These are phyloP conservation scores for Apiospora hydei DNA, from an alignment of 2,329 filamentous ascomycete genomes.

Conservation along the genomic window DNA sequence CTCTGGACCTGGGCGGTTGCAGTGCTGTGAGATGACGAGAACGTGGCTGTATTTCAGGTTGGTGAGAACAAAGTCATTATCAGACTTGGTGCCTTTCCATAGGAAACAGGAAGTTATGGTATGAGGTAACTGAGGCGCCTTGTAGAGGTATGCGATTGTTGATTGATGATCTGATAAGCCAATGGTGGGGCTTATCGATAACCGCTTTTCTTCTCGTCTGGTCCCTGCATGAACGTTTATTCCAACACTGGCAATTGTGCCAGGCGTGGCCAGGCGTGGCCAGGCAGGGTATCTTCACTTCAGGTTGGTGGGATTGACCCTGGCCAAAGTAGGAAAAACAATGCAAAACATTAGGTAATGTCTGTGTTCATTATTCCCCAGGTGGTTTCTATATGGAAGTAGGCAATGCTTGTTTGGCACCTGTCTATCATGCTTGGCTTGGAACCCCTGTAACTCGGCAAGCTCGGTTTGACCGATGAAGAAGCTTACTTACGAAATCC, in stretches of 20 bases:
- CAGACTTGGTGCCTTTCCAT: slow-evolving; percentile 9
- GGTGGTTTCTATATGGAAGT: too few relatives aligned
- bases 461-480: background rate
- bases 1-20: background rate
- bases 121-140: background rate
- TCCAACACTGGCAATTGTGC: background rate
- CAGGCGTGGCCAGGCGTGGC: background rate
- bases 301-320: background rate
- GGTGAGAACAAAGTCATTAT: slow-evolving; percentile 8
- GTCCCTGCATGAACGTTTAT: slow-evolving; percentile 19
- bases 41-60: background rate
- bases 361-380: background rate
- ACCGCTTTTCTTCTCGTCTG: slow-evolving; percentile 1
- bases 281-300: background rate
- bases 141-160: slow-evolving; percentile 16
- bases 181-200: slow-evolving; percentile 21
- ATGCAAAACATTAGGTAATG: background rate
- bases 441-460: background rate
- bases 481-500: background rate
- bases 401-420: too few relatives aligned
- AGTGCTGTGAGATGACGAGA: background rate
- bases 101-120: background rate
- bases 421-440: background rate
- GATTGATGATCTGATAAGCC: slow-evolving; percentile 17
- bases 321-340: background rate